phyloP scores from a whole-genome alignment of 2,329 filamentous ascomycete species.

The Hypoxylon sp. region DNA sequence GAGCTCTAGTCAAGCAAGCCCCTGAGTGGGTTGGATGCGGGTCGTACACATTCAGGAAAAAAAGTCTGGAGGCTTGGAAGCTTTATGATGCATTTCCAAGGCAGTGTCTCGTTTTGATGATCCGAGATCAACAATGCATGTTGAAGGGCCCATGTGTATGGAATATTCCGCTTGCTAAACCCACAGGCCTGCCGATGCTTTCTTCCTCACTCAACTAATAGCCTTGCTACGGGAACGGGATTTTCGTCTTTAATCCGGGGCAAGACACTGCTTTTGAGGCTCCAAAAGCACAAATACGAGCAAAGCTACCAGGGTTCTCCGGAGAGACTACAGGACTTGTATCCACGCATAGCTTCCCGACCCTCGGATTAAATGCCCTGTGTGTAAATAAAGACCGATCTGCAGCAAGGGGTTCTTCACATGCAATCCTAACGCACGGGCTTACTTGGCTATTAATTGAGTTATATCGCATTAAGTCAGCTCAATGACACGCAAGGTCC shows the following conservation, averaged over 20 bases:
- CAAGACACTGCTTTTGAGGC: conserved; percentile 20
- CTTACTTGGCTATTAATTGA: neutral
- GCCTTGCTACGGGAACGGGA: conserved; percentile 7
- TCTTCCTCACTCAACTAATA: conserved; percentile 11
- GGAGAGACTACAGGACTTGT: conserved; percentile 8
- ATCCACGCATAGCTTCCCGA: conserved; percentile 6
- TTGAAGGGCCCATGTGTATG: conserved; percentile 19
- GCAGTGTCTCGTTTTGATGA: conserved; percentile 17
- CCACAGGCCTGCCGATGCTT: conserved; percentile 9
- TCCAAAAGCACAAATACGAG: conserved; percentile 18
- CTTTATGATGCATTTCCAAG: conserved; percentile 17
- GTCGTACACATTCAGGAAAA: conserved; percentile 11
- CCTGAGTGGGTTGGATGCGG: too few relatives aligned
- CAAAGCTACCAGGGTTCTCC: conserved; percentile 1
- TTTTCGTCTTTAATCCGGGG: conserved; percentile 9
- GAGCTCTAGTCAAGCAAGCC: conserved; percentile 23
- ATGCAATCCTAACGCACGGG: conserved; percentile 18
- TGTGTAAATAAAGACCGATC: too few relatives aligned
- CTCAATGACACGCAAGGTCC: conserved; percentile 1
- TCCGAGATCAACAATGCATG: conserved; percentile 25
- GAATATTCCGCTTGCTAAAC: conserved; percentile 13
- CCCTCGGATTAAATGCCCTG: neutral
- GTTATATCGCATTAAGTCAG: neutral
- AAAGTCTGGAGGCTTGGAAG: conserved; percentile 17
- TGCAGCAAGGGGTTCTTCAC: too few relatives aligned